Evolutionary conservation across 2,329 filamentous ascomycete genomes (phyloP), one percentile per base, ranked within the genome.

Genomic region (Xylariales sp.): DNA sequence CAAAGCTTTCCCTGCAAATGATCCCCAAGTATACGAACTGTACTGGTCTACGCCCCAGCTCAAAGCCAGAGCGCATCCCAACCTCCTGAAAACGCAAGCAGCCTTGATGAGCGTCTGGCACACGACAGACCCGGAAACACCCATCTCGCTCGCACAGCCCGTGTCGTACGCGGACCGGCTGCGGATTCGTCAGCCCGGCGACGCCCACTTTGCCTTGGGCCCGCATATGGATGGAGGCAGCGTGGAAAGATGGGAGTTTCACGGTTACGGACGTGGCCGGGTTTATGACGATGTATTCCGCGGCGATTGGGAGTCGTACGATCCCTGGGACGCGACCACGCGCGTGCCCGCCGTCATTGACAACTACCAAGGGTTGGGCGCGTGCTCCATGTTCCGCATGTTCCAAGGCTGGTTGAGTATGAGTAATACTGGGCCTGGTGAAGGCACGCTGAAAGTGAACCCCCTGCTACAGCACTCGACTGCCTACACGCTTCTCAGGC

Each of bases 391-490:
- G 69, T 89, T 95, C 62, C 76, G 91, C 27, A 85, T 88, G 73
- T 91, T 87, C 59, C 90, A 96, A 62, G 90, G 88, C 14, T 96
- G 90, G 90, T 61, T 96, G 37, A 78, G 76, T 42, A 83, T 96
- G 73, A 88, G 83, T 41, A 65, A 69, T n/a, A 83, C 80, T 0
- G 79, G 72, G 0, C 85, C 87, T 0, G 71, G 72, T 5, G 82
- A 95, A 63, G 90, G 90, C 1, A 93, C 89, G 0, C 62, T 96
- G 37, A 71, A 87, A 29, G 85, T 95, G 2, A 90, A 90, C 51
- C 90, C 90, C 1, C 67, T 94, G 37, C 63, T 93, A 31, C 74
- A 76, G 45, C 75, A 87, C 38, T 79, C 86, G 0, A 93, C 85
- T 0, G 81, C 85, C 0, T 96, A 96, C 53, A 76, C 81, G 29